phyloP scores from a whole-genome alignment of 2,329 filamentous ascomycete genomes.

The Xylariaceae sp. region DNA sequence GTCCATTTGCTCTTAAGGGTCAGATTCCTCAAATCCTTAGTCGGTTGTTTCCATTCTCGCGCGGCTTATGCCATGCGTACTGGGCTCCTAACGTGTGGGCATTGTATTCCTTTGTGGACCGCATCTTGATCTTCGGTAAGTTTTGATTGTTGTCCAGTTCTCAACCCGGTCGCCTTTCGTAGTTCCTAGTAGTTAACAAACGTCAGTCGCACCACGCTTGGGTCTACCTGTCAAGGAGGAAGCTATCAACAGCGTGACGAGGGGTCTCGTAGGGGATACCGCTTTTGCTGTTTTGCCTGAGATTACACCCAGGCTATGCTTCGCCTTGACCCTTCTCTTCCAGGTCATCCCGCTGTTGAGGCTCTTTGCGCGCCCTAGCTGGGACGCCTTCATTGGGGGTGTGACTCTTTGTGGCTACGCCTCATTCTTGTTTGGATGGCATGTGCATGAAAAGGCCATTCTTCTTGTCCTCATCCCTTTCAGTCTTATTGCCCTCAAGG shows the following conservation, averaged over 20 bases:
- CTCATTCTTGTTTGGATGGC: slow-evolving; percentile 96
- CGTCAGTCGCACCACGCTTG: slow-evolving; percentile 70
- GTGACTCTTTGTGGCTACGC: slow-evolving; percentile 92
- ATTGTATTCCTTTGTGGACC: slow-evolving; percentile 86
- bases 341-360: slow-evolving; percentile 75
- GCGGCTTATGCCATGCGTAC: slow-evolving; percentile 93
- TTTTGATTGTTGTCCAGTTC: slow-evolving; percentile 11
- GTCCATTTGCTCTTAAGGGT: slow-evolving; percentile 74
- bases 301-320: slow-evolving; percentile 73
- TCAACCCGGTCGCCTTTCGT: background rate
- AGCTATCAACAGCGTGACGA: slow-evolving; percentile 82
- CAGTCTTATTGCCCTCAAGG: slow-evolving; percentile 82
- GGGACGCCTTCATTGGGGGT: slow-evolving; percentile 84
- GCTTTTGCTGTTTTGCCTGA: slow-evolving; percentile 90
- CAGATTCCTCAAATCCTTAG: slow-evolving; percentile 81
- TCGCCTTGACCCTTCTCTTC: slow-evolving; percentile 74
- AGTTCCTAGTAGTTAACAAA: slow-evolving; percentile 30
- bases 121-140: slow-evolving; percentile 74
- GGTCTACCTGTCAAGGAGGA: slow-evolving; percentile 66
- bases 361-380: slow-evolving; percentile 73
- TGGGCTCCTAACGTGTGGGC: slow-evolving; percentile 99
- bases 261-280: slow-evolving; percentile 88
- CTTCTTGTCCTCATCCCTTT: slow-evolving; percentile 93
- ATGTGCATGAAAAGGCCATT: slow-evolving; percentile 97
- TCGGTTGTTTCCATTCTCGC: slow-evolving; percentile 86